Evolutionary conservation across 164 flowering plant genomes (phyloP).

Genomic region (Aristolochia fimbriata): DNA sequence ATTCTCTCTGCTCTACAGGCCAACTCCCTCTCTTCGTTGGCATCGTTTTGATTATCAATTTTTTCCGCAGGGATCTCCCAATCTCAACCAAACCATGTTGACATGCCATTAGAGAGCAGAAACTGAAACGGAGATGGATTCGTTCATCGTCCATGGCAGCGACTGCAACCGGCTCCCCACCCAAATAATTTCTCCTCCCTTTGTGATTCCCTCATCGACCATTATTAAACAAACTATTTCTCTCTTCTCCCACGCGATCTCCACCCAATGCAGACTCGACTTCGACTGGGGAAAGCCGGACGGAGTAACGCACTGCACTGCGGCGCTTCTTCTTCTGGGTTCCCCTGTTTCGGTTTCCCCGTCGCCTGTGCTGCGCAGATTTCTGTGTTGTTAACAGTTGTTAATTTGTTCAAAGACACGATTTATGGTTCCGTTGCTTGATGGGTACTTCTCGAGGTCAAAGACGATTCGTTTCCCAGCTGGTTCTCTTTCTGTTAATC

Average conservation of each 20-base stretch:
- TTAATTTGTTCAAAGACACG: neutral
- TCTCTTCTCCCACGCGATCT: too few relatives aligned
- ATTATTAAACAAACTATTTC: too few relatives aligned
- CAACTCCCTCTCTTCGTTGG: conserved; percentile 1
- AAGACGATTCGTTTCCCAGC: neutral
- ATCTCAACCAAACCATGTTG: neutral
- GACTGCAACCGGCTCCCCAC: neutral
- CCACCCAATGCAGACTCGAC: too few relatives aligned
- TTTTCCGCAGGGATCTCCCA: neutral
- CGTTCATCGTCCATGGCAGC: neutral
- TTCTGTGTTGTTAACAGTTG: too few relatives aligned
- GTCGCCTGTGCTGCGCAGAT: too few relatives aligned
- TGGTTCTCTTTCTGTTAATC: neutral
- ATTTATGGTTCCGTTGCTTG: neutral
- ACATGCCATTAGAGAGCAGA: neutral
- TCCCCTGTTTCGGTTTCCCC: too few relatives aligned
- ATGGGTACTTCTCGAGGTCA: neutral
- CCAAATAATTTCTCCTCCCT: neutral
- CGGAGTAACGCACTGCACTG: too few relatives aligned
- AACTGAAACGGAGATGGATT: neutral
- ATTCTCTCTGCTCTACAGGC: neutral
- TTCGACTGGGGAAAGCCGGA: too few relatives aligned
- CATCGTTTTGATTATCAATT: conserved; percentile 2
- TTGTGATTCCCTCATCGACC: too few relatives aligned
- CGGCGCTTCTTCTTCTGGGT: too few relatives aligned